These are phyloP conservation scores for Exophiala sideris DNA, from an alignment of 2,329 filamentous ascomycete species.

Conservation along the genomic window DNA sequence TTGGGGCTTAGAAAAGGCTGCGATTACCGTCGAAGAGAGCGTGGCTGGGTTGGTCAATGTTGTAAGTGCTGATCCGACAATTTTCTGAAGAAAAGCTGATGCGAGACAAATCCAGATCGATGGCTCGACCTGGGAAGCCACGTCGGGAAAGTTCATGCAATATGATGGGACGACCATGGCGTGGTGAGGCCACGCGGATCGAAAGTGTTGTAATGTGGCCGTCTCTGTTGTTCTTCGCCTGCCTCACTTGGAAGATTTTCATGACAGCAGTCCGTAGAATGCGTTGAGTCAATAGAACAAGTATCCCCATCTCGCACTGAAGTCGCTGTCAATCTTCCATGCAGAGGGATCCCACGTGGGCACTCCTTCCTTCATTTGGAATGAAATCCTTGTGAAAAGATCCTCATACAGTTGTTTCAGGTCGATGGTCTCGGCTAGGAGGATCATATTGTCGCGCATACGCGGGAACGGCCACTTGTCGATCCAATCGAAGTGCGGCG, in stretches of 20 bases:
- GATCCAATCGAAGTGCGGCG: slow-evolving; percentile 38
- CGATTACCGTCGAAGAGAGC: slow-evolving; percentile 27
- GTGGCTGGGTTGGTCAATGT: slow-evolving; percentile 22
- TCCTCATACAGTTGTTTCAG: slow-evolving; percentile 38
- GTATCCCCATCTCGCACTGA: slow-evolving; percentile 37
- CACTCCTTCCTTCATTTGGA: slow-evolving; percentile 30
- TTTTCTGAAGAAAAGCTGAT: neutral
- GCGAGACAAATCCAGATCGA: slow-evolving; percentile 15
- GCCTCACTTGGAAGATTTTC: too few species aligned
- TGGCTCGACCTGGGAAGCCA: slow-evolving; percentile 15
- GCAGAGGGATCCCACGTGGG: slow-evolving; percentile 34
- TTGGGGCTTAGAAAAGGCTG: slow-evolving; percentile 24
- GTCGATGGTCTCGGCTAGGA: slow-evolving; percentile 29
- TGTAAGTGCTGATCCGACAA: slow-evolving; percentile 10
- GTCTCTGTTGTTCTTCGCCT: too few species aligned
- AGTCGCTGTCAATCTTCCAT: slow-evolving; percentile 35
- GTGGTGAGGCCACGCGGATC: slow-evolving; percentile 6
- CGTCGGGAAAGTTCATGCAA: slow-evolving; percentile 17
- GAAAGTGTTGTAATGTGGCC: too few species aligned
- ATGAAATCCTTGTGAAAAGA: slow-evolving; percentile 34
- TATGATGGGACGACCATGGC: slow-evolving; percentile 13
- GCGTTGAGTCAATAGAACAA: slow-evolving; percentile 26
- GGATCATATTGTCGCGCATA: slow-evolving; percentile 39
- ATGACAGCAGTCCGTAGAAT: neutral
- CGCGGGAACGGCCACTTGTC: slow-evolving; percentile 41